Evolutionary conservation across 1,284 basidiomycete species (phyloP).

Genomic region (Neonothopanus nambi): DNA sequence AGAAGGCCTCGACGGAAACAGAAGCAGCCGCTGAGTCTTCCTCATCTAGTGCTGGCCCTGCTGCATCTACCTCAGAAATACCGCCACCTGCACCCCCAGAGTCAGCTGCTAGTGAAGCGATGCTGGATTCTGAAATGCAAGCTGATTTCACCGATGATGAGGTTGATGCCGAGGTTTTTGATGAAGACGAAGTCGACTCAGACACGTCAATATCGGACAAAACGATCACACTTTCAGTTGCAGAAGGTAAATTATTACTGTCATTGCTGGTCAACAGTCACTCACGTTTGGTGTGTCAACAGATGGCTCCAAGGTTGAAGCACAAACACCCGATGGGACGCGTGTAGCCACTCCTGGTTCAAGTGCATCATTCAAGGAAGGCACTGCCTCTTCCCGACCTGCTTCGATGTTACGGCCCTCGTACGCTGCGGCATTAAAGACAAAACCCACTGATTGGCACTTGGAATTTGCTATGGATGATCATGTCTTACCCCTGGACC

Average conservation of each 20-base stretch:
- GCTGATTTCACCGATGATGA: constrained; percentile 82
- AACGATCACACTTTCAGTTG: constrained; percentile 83
- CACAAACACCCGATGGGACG: constrained; percentile 95
- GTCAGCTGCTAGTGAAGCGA: constrained; percentile 48
- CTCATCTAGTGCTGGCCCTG: constrained; percentile 25
- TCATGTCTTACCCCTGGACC: constrained; percentile 76
- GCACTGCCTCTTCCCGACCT: constrained; percentile 34
- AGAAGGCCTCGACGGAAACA: constrained; percentile 38
- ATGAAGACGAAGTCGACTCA: constrained; percentile 66
- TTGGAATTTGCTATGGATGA: constrained; percentile 94
- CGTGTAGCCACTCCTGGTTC: constrained; percentile 86
- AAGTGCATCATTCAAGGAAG: constrained; percentile 35
- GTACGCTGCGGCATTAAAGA: constrained; percentile 92
- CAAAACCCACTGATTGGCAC: constrained; percentile 94
- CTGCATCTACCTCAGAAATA: constrained; percentile 22
- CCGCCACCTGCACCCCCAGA: constrained; percentile 29
- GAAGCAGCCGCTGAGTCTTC: constrained; percentile 26
- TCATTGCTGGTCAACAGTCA: neutral
- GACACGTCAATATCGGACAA: constrained; percentile 72
- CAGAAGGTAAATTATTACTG: constrained; percentile 57
- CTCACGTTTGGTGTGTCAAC: constrained; percentile 23
- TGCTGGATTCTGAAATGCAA: constrained; percentile 63
- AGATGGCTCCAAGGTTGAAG: constrained; percentile 89
- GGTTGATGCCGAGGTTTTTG: constrained; percentile 78
- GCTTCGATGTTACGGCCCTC: constrained; percentile 61